A percentile compares a stretch with the other conserved stretches of the same genome.
Evolutionary conservation across 1,284 basidiomycete species (phyloP).

Genomic region (Puccinia hordei): DNA sequence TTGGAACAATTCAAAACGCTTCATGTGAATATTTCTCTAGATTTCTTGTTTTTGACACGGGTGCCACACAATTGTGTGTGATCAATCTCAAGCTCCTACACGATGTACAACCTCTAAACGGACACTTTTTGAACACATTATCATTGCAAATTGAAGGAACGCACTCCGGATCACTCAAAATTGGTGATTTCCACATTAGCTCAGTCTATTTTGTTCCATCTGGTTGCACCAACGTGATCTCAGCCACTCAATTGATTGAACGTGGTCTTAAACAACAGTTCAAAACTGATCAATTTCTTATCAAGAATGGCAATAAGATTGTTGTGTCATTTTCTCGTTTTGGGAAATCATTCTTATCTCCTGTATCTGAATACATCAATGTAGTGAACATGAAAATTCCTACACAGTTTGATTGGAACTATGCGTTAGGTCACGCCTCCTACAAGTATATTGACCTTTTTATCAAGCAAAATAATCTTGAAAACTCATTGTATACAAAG

Average conservation of each 20-base stretch:
- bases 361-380: neutral
- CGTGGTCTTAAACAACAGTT: neutral
- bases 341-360: neutral
- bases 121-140: neutral
- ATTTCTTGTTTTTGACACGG: conserved; percentile 4
- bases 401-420: neutral
- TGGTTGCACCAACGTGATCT: neutral
- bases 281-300: neutral
- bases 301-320: neutral
- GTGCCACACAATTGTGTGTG: neutral
- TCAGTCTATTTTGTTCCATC: conserved; percentile 15
- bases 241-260: neutral
- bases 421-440: conserved; percentile 6
- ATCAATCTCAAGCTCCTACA: neutral
- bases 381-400: neutral
- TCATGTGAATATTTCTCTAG: neutral
- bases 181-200: neutral
- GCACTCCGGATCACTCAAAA: neutral
- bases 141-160: neutral
- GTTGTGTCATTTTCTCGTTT: neutral
- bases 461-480: neutral
- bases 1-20: neutral
- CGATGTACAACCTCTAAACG: neutral
- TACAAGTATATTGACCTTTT: neutral
- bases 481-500: neutral